A percentile compares a stretch with the other conserved stretches of the same genome.
Evolutionary conservation across 176 grass and related monocot species (phyloP).

Genomic region (Triticum monococcum): DNA sequence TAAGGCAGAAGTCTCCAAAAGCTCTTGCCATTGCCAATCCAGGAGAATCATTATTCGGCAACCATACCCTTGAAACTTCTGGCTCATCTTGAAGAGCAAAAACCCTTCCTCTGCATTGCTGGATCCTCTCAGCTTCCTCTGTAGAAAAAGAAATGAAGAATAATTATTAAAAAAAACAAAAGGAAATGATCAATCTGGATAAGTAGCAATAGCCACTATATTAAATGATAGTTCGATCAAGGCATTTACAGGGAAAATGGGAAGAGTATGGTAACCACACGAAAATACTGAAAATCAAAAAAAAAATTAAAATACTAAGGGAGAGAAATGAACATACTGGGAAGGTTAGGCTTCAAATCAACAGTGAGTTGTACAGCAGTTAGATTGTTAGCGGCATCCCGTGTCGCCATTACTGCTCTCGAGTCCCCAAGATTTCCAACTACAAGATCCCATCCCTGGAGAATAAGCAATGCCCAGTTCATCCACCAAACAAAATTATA

Average conservation of each 20-base stretch:
- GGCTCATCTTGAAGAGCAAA: constrained; percentile 98
- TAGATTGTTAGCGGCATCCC: constrained; percentile 85
- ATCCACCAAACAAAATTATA: constrained; percentile 30
- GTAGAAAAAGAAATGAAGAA: constrained; percentile 36
- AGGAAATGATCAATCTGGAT: background rate
- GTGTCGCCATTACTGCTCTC: constrained; percentile 91
- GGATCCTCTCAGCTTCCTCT: constrained; percentile 93
- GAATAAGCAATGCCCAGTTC: constrained; percentile 42
- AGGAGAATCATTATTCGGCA: constrained; percentile 94
- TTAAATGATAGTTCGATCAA: constrained; percentile 8
- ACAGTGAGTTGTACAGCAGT: constrained; percentile 89
- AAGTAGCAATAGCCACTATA: background rate
- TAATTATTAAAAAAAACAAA: constrained; percentile 24
- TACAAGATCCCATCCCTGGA: constrained; percentile 89
- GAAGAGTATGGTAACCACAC: background rate
- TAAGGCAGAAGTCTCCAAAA: constrained; percentile 98
- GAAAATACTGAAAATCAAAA: background rate
- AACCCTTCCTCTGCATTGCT: constrained; percentile 91
- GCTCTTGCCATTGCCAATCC: constrained; percentile 99
- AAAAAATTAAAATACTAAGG: constrained; percentile 5
- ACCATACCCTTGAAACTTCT: constrained; percentile 96
- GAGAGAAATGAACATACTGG: constrained; percentile 57
- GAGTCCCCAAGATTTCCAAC: constrained; percentile 98
- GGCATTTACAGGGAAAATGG: background rate
- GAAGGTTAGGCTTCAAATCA: constrained; percentile 98